These are phyloP conservation scores for Tylopilus rubrobrunneus DNA, from an alignment of 768 basidiomycete species.

Conservation along the genomic window DNA sequence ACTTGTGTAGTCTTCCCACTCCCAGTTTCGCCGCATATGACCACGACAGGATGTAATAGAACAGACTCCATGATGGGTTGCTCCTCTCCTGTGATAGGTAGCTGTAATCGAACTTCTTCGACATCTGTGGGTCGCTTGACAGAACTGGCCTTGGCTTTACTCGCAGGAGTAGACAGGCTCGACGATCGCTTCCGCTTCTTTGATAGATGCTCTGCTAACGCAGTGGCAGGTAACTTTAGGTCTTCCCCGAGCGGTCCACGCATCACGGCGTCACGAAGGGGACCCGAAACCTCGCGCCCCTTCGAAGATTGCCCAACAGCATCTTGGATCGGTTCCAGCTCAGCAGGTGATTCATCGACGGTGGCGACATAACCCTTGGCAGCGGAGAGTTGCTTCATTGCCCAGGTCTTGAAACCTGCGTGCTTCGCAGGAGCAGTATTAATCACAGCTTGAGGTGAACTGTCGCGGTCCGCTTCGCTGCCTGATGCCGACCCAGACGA, in stretches of 20 bases:
- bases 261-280: conserved; percentile 38
- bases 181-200: conserved; percentile 2
- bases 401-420: conserved; percentile 86
- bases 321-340: conserved; percentile 8
- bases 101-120: conserved; percentile 67
- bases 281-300: conserved; percentile 42
- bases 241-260: conserved; percentile 81
- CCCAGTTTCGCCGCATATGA: conserved; percentile 84
- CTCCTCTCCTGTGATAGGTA: conserved; percentile 92
- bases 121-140: conserved; percentile 68
- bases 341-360: conserved; percentile 11
- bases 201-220: conserved; percentile 49
- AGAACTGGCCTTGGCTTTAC: conserved; percentile 41
- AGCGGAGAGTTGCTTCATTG: conserved; percentile 64
- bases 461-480: conserved; percentile 14
- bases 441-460: conserved; percentile 13
- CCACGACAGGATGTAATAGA: conserved; percentile 75
- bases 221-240: conserved; percentile 60
- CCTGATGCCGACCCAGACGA: conserved; percentile 14
- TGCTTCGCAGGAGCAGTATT: conserved; percentile 33
- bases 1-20: conserved; percentile 99
- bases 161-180: conserved; percentile 10
- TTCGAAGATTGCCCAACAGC: conserved; percentile 30
- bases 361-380: conserved; percentile 38
- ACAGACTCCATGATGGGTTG: conserved; percentile 93